Evolutionary conservation across 179 eudicot species (phyloP), one percentile per base, ranked within the genome.

Genomic region (Patellifolia procumbens): DNA sequence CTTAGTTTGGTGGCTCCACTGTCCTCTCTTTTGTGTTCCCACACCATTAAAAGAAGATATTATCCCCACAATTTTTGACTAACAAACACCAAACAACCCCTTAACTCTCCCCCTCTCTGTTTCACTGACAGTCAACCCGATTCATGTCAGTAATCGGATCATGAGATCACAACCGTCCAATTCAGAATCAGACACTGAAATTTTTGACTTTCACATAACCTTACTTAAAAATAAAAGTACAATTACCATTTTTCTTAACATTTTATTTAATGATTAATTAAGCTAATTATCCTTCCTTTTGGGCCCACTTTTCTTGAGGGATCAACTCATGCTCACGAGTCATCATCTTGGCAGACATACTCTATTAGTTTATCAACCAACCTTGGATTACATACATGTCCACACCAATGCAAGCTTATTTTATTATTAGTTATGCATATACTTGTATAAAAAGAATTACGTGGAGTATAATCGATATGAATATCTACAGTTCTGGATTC

Each of bases 201-300:
- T 72, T 84, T 85, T 89, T 90, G 97, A 92, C 94, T 89, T 90
- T 84, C 86, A 81, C 39, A 19, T 74, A 68, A 16, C 5, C 37
- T 62, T 31, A 34, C 7, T 31, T 32, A 7, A 3, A 2, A 8
- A 42, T 42, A 22, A n/a, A n/a, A 46, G 7, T 43, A 39, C 62
- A 45, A 26, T 56, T 29, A 31, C 68, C 43, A 63, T 17, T 19
- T 16, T 34, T 63, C 2, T 19, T 34, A 32, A 15, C 11, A 15
- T 63, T 15, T 66, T 24, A 24, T 43, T 16, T 37, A n/a, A n/a
- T 77, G 51, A 62, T 19, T 1, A 3, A 31, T 61, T 51, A 26
- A 51, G 45, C 67, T 48, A 63, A 78, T 72, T 64, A 72, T 64
- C 37, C 28, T 8, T 48, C 37, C 9, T 51, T 79, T 60, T 39